Evolutionary conservation across 164 flowering plant species (phyloP).

Genomic region (Vitis amurensis): DNA sequence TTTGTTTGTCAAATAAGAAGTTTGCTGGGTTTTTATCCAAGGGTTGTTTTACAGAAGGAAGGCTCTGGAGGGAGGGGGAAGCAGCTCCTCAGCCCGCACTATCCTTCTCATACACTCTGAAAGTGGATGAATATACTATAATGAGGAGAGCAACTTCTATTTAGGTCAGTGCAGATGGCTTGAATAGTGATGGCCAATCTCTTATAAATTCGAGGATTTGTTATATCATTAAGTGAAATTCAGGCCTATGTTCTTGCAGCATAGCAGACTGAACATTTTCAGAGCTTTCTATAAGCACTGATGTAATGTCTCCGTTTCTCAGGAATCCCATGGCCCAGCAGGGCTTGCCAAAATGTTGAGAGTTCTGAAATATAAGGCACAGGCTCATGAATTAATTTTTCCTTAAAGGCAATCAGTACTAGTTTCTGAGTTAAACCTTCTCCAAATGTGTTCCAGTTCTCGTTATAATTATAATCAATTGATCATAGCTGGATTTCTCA

Average conservation of each 20-base stretch:
- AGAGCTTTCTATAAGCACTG: neutral
- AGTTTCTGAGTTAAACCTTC: conserved; percentile 6
- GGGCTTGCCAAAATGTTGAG: neutral
- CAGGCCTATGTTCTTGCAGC: neutral
- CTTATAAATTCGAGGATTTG: conserved; percentile 25
- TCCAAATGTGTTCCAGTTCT: neutral
- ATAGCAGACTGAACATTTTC: neutral
- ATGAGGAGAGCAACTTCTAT: conserved; percentile 33
- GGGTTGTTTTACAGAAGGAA: conserved; percentile 46
- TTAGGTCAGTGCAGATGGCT: conserved; percentile 43
- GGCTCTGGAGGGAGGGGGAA: conserved; percentile 14
- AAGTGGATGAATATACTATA: conserved; percentile 14
- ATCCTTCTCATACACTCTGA: conserved; percentile 7
- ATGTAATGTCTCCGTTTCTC: neutral
- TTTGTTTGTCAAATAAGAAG: conserved; percentile 39
- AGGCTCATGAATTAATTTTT: neutral
- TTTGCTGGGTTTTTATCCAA: conserved; percentile 57
- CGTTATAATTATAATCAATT: conserved; percentile 5
- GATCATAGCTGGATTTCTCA: conserved; percentile 5
- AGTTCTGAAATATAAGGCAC: neutral
- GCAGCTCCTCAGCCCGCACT: neutral
- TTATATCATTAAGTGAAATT: conserved; percentile 7
- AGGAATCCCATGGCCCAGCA: neutral
- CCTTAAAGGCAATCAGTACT: neutral
- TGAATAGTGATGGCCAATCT: conserved; percentile 59